Evolutionary conservation across 2,329 filamentous ascomycete genomes (phyloP).

Genomic region (Chaetomiaceae sp.): DNA sequence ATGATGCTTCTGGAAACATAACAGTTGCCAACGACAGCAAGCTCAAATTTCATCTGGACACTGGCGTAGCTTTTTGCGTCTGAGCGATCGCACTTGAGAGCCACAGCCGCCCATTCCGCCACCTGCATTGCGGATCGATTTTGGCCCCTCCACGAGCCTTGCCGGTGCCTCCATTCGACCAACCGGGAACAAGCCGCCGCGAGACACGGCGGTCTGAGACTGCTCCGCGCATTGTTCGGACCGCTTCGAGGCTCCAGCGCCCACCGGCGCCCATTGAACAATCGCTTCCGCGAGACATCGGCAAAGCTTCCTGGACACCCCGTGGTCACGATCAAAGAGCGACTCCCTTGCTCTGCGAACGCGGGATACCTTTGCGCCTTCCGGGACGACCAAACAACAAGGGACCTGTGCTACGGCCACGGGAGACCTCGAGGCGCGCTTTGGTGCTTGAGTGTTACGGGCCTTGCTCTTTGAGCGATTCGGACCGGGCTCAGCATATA

Average conservation of each 20-base stretch:
- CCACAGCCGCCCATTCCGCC: neutral
- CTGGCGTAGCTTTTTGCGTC: neutral
- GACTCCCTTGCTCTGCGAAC: neutral
- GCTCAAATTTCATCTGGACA: neutral
- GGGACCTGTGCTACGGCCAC: neutral
- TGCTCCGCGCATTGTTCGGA: constrained; percentile 13
- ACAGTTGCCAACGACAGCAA: neutral
- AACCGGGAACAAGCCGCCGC: constrained; percentile 13
- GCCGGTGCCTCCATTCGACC: neutral
- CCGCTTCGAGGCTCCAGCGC: constrained; percentile 16
- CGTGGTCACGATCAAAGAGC: constrained; percentile 6
- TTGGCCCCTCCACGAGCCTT: neutral
- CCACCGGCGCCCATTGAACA: constrained; percentile 16
- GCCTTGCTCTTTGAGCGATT: neutral
- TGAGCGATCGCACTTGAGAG: neutral
- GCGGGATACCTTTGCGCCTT: constrained; percentile 4
- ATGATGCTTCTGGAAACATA: constrained; percentile 10
- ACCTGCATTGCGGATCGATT: neutral
- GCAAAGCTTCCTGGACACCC: neutral
- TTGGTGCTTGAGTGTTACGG: neutral
- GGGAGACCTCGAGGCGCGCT: neutral
- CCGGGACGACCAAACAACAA: neutral
- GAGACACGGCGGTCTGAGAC: constrained; percentile 13
- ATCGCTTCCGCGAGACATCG: constrained; percentile 20
- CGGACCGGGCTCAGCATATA: neutral